These are phyloP conservation scores for Ogataea zsoltii DNA, from an alignment of 805 yeast species.

Conservation along the genomic window DNA sequence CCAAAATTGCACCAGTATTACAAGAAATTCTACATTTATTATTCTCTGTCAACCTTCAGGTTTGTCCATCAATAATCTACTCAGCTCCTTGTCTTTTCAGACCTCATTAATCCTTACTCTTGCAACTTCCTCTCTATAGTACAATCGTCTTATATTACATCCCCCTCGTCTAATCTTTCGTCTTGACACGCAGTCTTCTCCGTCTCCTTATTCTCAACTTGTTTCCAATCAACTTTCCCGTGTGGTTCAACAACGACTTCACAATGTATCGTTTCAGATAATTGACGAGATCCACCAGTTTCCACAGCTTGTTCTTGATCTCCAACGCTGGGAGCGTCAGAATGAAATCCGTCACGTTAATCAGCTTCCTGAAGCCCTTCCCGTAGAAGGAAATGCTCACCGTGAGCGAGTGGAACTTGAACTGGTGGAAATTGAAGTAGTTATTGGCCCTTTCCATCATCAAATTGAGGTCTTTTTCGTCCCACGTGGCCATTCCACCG, in stretches of 20 bases:
- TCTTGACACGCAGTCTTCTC: constrained; percentile 9
- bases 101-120: too few relatives aligned
- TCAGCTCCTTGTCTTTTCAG: too few relatives aligned
- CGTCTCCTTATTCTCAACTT: constrained; percentile 16
- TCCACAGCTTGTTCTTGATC: constrained; percentile 67
- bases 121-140: too few relatives aligned
- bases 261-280: constrained; percentile 64
- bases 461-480: constrained; percentile 35
- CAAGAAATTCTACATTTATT: too few relatives aligned
- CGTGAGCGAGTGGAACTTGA: constrained; percentile 51
- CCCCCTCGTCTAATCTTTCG: too few relatives aligned
- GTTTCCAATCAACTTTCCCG: constrained; percentile 58
- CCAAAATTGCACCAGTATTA: too few relatives aligned
- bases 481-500: constrained; percentile 7
- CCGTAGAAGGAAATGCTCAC: constrained; percentile 77
- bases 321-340: constrained; percentile 63
- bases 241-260: constrained; percentile 57
- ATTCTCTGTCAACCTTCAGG: too few relatives aligned
- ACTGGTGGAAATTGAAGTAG: constrained; percentile 64
- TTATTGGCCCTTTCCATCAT: constrained; percentile 79
- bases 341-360: constrained; percentile 75
- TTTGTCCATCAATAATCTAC: too few relatives aligned
- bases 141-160: too few relatives aligned
- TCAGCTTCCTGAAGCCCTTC: constrained; percentile 62
- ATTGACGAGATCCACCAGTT: constrained; percentile 63